A percentile compares a stretch with the other conserved stretches of the same genome.
These are phyloP conservation scores for Colletotrichum sp. DNA, from an alignment of 2,329 filamentous ascomycete species.

Conservation along the genomic window DNA sequence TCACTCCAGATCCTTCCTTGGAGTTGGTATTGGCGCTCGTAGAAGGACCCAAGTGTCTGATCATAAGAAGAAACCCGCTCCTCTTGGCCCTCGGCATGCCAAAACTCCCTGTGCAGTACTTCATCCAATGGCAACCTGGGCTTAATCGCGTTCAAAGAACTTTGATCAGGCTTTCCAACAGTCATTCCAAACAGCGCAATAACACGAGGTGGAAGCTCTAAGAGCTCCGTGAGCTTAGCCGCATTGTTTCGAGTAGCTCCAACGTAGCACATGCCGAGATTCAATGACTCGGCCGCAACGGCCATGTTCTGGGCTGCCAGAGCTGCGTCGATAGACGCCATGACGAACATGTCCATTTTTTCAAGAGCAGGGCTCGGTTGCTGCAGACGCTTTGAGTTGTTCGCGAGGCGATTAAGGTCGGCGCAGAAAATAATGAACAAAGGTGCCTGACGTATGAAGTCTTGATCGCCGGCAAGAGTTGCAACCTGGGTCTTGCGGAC, in stretches of 20 bases:
- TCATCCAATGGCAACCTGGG: neutral
- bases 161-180: neutral
- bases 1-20: neutral
- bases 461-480: constrained; percentile 31
- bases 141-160: neutral
- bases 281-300: neutral
- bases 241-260: neutral
- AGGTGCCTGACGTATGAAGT: constrained; percentile 34
- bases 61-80: neutral
- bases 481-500: constrained; percentile 31
- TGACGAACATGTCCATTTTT: neutral
- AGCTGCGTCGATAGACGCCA: neutral
- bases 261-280: neutral
- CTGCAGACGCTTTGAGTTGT: constrained; percentile 21
- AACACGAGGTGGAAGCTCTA: neutral
- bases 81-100: neutral
- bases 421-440: constrained; percentile 37
- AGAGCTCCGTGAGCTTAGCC: neutral
- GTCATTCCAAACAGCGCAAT: neutral
- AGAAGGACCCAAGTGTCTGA: neutral
- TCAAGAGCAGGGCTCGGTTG: neutral
- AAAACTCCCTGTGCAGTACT: neutral
- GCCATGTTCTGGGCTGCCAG: neutral
- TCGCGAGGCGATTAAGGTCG: constrained; percentile 33
- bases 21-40: neutral